A percentile compares a stretch with the other conserved stretches of the same genome.
These are phyloP conservation scores for Marsdenia floribunda DNA, from an alignment of 257 asterid genomes.

Conservation along the genomic window DNA sequence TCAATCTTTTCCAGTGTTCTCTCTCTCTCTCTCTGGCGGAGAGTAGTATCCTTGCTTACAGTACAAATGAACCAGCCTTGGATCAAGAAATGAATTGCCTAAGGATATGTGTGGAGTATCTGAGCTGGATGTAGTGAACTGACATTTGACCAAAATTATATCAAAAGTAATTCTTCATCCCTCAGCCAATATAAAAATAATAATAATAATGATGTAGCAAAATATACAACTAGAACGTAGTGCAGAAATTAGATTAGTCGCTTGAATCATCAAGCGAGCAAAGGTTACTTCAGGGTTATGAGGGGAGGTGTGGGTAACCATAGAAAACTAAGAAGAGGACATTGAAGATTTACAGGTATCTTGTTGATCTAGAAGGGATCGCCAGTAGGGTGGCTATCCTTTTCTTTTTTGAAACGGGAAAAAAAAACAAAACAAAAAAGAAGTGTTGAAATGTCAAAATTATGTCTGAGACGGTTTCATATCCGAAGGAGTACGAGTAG, in stretches of 20 bases:
- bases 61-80: neutral
- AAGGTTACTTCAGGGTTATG: neutral
- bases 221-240: neutral
- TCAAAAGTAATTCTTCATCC: too few relatives aligned
- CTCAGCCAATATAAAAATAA: too few relatives aligned
- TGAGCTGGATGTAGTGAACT: too few relatives aligned
- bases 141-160: too few relatives aligned
- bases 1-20: too few relatives aligned
- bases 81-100: neutral
- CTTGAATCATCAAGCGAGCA: neutral
- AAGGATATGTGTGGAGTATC: neutral
- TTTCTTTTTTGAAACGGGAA: too few relatives aligned
- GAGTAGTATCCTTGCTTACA: neutral
- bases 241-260: constrained; percentile 4
- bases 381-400: neutral
- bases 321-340: too few relatives aligned
- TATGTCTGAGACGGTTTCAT: constrained; percentile 16
- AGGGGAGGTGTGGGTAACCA: neutral
- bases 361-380: neutral
- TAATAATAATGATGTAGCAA: too few relatives aligned
- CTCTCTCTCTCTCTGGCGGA: neutral
- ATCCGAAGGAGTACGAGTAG: constrained; percentile 11
- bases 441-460: neutral
- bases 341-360: neutral
- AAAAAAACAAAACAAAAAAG: too few relatives aligned